Base-by-base conservation (phyloP, 1,139 yeast genomes). In the Keqinozyma sinolaborantium region DNA sequence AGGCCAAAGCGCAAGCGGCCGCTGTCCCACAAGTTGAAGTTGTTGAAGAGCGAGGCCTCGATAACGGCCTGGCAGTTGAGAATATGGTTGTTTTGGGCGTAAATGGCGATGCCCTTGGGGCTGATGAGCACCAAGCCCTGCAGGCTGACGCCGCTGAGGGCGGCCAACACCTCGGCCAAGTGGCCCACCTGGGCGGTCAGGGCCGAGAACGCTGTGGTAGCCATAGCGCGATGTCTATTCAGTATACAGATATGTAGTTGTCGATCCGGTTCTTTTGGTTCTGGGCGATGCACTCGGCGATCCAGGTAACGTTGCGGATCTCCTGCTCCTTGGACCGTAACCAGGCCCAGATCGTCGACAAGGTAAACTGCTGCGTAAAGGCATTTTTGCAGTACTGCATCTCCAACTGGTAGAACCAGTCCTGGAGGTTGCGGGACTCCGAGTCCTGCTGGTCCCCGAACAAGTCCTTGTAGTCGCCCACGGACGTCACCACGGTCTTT, bases 231-330 rank as follows among this genome's bases (percentile, higher is more conserved):
- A 25, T 9, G 8, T 9, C 16, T 12, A 25, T 13, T 30, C 39
- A 44, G 47, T 76, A 83, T 28, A 83, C 92, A 30, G 88, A 68
- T 36, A 83, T 83, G 54, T 83, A 84, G 54, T 81, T 82, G 47
- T 80, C 82, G 38, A 84, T 81, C 61, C 88, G 77, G 51, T 80
- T 85, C 60, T 83, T 82, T 67, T 84, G 95, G 52, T 81, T 82
- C 55, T 84, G 94, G 28, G 92, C 90, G 60, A 83, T 83, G 66
- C 99, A 94, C 65, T 94, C 99, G 29, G 97, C 95, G 41, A 94
- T 90, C 98, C 98, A 94, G 14, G 97, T 86, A 43, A 94, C 81
- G 58, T 94, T 94, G 60, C 98, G 77, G 39, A 94, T 78, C 60
- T 94, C 99, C 63, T 94, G 98, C 61, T 94, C 98, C 52, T 85